A percentile compares a stretch with the other conserved stretches of the same genome.
phyloP scores from a whole-genome alignment of 495 filamentous ascomycete genomes.

The Penicillium samsonianum region DNA sequence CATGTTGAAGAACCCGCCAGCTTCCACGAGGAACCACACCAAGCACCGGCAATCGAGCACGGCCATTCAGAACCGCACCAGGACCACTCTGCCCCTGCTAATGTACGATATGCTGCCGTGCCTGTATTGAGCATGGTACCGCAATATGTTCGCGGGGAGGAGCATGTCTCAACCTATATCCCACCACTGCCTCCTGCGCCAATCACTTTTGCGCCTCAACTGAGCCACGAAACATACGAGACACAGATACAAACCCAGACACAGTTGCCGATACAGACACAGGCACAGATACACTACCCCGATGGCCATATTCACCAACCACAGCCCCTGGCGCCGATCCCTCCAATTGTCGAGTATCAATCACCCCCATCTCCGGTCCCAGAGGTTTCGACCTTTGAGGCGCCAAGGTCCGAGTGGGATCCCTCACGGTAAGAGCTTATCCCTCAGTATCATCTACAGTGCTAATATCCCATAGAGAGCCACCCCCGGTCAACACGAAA shows the following conservation, averaged over 20 bases:
- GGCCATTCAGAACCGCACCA: neutral
- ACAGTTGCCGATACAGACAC: conserved; percentile 1
- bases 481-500: conserved; percentile 70
- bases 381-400: conserved; percentile 40
- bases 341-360: conserved; percentile 25
- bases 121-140: conserved; percentile 44
- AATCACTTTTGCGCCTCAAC: conserved; percentile 12
- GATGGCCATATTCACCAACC: conserved; percentile 29
- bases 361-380: conserved; percentile 45
- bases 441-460: neutral
- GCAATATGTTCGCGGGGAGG: conserved; percentile 49
- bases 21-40: conserved; percentile 7
- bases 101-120: neutral
- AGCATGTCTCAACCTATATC: conserved; percentile 42
- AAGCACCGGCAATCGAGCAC: neutral
- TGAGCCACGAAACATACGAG: conserved; percentile 11
- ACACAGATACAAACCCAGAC: conserved; percentile 9
- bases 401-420: conserved; percentile 66
- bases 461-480: conserved; percentile 54
- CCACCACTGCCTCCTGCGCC: conserved; percentile 20
- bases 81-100: neutral
- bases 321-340: conserved; percentile 41
- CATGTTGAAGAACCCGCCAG: conserved; percentile 6
- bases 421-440: conserved; percentile 56
- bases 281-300: conserved; percentile 12